Evolutionary conservation across 768 basidiomycete genomes (phyloP).

Genomic region (Hemileccinum impolitum): DNA sequence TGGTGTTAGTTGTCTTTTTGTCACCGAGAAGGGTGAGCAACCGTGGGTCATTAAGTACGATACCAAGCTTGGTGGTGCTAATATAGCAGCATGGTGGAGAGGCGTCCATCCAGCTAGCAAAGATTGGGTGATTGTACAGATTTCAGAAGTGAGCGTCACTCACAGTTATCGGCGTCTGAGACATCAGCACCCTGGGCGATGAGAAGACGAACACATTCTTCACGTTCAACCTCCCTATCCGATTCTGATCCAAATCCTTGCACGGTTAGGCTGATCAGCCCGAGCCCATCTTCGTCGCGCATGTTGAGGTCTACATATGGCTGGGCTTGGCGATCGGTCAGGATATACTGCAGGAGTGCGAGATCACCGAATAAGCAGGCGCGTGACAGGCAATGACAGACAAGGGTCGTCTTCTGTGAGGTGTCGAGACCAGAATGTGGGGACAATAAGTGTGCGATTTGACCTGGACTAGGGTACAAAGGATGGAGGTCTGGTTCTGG

Average conservation of each 20-base stretch:
- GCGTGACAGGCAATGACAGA: conserved; percentile 70
- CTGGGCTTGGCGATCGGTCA: conserved; percentile 66
- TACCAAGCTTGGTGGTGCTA: conserved; percentile 86
- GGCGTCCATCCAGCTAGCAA: conserved; percentile 88
- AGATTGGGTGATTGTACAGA: conserved; percentile 2
- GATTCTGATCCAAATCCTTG: conserved; percentile 80
- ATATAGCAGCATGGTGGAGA: conserved; percentile 85
- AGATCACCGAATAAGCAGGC: conserved; percentile 80
- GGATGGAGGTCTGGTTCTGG: conserved; percentile 82
- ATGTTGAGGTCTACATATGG: conserved; percentile 61
- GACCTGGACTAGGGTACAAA: conserved; percentile 63
- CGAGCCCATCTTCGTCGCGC: conserved; percentile 84
- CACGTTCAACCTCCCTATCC: conserved; percentile 83
- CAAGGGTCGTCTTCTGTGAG: conserved; percentile 64
- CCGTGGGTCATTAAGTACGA: conserved; percentile 92
- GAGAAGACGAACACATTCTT: conserved; percentile 82
- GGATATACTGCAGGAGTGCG: conserved; percentile 64
- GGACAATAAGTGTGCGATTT: conserved; percentile 62
- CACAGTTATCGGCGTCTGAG: conserved; percentile 58
- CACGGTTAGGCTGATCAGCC: conserved; percentile 72
- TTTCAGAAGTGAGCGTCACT: conserved; percentile 16
- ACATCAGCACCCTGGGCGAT: conserved; percentile 76
- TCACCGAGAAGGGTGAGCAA: conserved; percentile 76
- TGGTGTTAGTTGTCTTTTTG: conserved; percentile 77
- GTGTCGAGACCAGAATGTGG: conserved; percentile 65